Base-by-base conservation (phyloP, 768 basidiomycete genomes). In the Rhodotorula graminis region DNA sequence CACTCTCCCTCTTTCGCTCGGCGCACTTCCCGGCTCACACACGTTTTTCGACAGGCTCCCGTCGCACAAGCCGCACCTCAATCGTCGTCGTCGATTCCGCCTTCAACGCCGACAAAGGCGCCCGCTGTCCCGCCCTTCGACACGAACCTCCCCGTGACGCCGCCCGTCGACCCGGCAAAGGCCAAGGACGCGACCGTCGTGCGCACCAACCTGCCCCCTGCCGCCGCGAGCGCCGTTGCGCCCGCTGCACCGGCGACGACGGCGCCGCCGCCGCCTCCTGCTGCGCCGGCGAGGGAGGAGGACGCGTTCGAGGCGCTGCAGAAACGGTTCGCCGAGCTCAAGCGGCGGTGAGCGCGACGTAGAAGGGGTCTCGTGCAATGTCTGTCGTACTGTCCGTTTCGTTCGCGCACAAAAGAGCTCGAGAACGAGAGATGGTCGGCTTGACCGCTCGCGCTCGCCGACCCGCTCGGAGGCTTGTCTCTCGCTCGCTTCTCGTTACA, bases 291-390 rank as follows among this genome's bases (percentile, higher is more conserved):
- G 2, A 61, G 33, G 52, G 61, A 71, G 62, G 85, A 87, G 79
- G 88, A 92, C 76, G 89, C 89, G 69, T 91, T 92, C 77, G 89
- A 89, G 52, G 84, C 86, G 31, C 83, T 96, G 62, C 83, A 88
- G 63, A 87, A 86, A 80, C 87, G 93, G 69, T 95, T 96, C 78
- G 91, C 90, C 72, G 89, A 87, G 42, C 82, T 96, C 77, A 96
- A 94, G 84, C 91, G 91, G 82, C 87, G 87, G 60, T 91, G 81
- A 81, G 11, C 15, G 37, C 40, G 46, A 23, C 25, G 29, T 33
- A 18, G 46, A 46, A 7, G 27, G n/a, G 23, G 49, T 25, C 49
- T 14, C 23, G 21, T 37, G 37, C 37, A 37, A 37, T 9, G 37
- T 37, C 5, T 37, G 37, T 9, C 37, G 37, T 37, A 9, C 37